Base-by-base conservation (phyloP, 768 basidiomycete genomes). In the Macrocybe gigantea region DNA sequence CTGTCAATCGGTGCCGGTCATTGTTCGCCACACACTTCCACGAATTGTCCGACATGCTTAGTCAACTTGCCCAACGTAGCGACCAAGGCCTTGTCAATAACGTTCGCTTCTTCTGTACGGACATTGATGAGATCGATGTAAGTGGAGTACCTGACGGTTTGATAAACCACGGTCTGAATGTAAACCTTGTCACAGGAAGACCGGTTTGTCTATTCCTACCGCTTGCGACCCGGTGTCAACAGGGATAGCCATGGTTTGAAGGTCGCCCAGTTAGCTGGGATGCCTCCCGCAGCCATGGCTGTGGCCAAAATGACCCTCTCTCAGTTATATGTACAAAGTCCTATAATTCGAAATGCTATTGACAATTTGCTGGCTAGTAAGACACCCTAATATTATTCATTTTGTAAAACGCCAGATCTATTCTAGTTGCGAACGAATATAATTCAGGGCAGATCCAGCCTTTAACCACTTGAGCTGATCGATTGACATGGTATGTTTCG, bases 1-100 rank as follows among this genome's bases (percentile, higher is more conserved):
- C 77, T 33, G 75, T 78, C 31, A 90, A 89, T 57, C 68, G 71
- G 44, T 91, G 88, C 60, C 80, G 93, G 12, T 77, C 90, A n/a
- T 70, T 99, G 31, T 99, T 98, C 60, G 95, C 95, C 6, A 99
- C 95, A n/a, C 95, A 99, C 66, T 97, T 96, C 60, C 94, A 98
- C 62, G 93, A 97, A 60, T 67, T 98, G 14, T 83, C 88, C 1
- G 82, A 88, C 50, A 82, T 97, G 78, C 71, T 98, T 13, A 82
- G 85, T 0, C 81, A 82, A 56, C 63, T 67, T 31, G 62, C 74
- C 15, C 64, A 71, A 48, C 59, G 70, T 44, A 61, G 53, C 41
- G 75, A 74, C 6, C 53, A 62, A 46, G 78, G 74, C 9, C 55
- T 72, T 7, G 88, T 87, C 66, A 53, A 64, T 5, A 77, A 75